Base-by-base conservation (phyloP, 441 rosid genomes). In the Adansonia grandidieri region DNA sequence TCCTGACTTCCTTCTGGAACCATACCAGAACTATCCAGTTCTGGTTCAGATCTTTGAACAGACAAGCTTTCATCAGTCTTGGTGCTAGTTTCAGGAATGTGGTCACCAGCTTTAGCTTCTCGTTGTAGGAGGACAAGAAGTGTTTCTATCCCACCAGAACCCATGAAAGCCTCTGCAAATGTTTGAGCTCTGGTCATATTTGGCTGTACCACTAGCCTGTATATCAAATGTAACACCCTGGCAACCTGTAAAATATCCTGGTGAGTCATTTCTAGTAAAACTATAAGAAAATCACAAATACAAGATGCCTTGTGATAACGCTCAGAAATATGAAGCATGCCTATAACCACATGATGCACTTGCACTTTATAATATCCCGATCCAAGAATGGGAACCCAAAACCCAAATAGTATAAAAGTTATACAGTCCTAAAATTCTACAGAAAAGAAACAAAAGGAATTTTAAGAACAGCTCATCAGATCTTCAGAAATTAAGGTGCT, bases 121-220 rank as follows among this genome's bases (percentile, higher is more conserved):
- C 91, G 89, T 80, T 97, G 99, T 83, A 97, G 89, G 81, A 97
- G 85, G 79, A 97, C 98, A 83, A 97, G 98, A 84, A 97, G 96
- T 50, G 96, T 92, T 86, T 97, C 99, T 86, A 95, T 86, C 77
- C 99, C 99, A 82, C 97, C 99, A 66, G 93, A 88, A 82, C 84
- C 81, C 81, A 97, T 84, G 82, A 95, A 95, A 81, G 91, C 94
- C 85, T 90, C 97, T 0, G 97, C 90, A 90, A 95, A 95, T 66
- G 83, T 82, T 73, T 85, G 84, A 82, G 99, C 96, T 90, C 92
- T 90, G 73, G 93, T 65, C 73, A 93, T 86, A 86, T 95, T 97
- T 83, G 99, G 99, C 81, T 97, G 99, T 40, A 97, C 93, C 56
- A 97, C 91, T 83, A 97, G 84, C 86, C 97, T 91, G 82, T 92